Base-by-base conservation (phyloP, 306 rosid genomes). In the Rosa rugosa region DNA sequence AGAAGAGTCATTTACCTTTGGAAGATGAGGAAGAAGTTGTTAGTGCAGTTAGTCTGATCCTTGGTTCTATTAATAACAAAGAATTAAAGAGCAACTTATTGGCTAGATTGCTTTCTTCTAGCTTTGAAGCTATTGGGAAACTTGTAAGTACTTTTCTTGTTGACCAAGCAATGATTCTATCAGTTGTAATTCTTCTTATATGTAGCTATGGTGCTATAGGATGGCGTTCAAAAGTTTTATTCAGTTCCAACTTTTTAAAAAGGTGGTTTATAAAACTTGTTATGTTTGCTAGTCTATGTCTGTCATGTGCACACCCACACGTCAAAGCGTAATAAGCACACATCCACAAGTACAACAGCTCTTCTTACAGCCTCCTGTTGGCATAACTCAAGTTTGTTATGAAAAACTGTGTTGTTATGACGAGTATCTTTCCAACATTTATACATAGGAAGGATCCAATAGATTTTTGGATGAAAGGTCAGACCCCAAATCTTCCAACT, bases 11-110 rank as follows among this genome's bases (percentile, higher is more conserved):
- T 86, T 88, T 94, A 38, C 84, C 97, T 80, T 80, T 92, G 89
- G 97, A 94, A 87, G 97, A 92, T 31, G 99, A 94, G 88, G 99
- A 92, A 83, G 99, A 94, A 86, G 91, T 94, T 73, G 88, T 94
- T 80, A 87, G 90, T 73, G 97, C 97, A 50, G 83, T 94, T 79
- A 91, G 97, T 85, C 83, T 87, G 81, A 84, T 94, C 72, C 92
- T 94, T 81, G 89, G 97, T 77, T 92, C 97, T 68, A 84, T 94
- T 84, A 86, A 93, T 76, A 91, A 88, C 80, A 87, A 82, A 81
- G 97, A 91, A 79, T 84, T 94, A 69, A 94, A 92, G 92, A 85
- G 89, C 84, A 92, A 84, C 85, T 87, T 92, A 82, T 85, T 94
- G 88, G 94, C 88, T 82, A 91, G 84, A 83, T 85, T 94, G 86